Evolutionary conservation across 768 basidiomycete species (phyloP).

Genomic region (Russula earlei): DNA sequence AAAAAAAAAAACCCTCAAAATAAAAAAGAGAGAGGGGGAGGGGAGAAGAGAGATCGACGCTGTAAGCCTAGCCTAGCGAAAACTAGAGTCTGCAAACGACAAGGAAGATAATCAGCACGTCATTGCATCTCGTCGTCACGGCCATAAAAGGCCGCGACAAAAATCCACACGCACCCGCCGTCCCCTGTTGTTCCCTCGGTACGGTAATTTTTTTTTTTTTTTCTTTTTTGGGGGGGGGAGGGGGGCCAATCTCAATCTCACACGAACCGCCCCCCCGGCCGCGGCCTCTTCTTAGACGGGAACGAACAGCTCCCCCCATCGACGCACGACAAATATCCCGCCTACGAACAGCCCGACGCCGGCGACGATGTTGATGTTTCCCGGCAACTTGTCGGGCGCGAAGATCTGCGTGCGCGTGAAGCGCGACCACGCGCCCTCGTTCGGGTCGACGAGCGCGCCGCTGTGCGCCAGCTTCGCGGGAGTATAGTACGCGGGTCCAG

Average conservation of each 20-base stretch:
- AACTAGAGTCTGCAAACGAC: too few species aligned
- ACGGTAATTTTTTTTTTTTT: too few species aligned
- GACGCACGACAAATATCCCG: constrained; percentile 60
- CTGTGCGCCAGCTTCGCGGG: constrained; percentile 33
- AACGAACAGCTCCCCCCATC: constrained; percentile 72
- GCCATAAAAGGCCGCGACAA: too few species aligned
- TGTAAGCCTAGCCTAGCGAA: too few species aligned
- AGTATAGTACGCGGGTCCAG: constrained; percentile 46
- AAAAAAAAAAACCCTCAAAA: too few species aligned
- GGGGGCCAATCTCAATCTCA: background rate
- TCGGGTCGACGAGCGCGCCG: constrained; percentile 39
- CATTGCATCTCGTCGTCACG: too few species aligned
- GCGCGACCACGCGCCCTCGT: constrained; percentile 53
- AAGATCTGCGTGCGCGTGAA: constrained; percentile 53
- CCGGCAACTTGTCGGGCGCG: constrained; percentile 63
- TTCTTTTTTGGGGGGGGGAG: too few species aligned
- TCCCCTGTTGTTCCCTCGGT: too few species aligned
- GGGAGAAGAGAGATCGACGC: too few species aligned
- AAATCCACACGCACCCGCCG: too few species aligned
- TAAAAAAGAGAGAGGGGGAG: too few species aligned
- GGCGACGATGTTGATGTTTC: constrained; percentile 63
- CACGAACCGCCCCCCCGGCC: background rate
- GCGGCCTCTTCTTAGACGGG: constrained; percentile 37
- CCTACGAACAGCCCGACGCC: constrained; percentile 59
- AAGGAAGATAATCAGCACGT: too few species aligned